Conservation (phyloP, 768 basidiomycete species). For the Russula vinacea region DNA sequence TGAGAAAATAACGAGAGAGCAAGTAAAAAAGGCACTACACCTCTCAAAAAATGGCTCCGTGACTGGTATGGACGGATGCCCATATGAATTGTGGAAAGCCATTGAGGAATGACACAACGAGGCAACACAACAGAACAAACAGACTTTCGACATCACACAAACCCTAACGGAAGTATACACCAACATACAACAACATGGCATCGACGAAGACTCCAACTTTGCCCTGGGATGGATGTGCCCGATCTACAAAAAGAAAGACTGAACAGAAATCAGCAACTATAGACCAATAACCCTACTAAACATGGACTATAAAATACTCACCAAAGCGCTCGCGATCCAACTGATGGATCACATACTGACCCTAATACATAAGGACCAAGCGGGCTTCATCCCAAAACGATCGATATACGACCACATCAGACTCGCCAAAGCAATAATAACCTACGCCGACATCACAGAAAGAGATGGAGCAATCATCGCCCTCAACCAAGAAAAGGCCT, state of each 20-base stretch:
- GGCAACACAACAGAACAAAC: neutral
- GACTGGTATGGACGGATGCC: constrained; percentile 1
- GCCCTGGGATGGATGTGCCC: constrained; percentile 39
- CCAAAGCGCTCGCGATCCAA: constrained; percentile 6
- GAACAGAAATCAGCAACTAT: neutral
- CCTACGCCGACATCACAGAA: constrained; percentile 12
- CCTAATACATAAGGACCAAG: neutral
- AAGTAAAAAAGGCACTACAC: neutral
- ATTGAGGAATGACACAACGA: too few species aligned
- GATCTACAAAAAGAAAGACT: constrained; percentile 42
- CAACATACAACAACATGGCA: too few species aligned
- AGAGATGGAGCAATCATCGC: constrained; percentile 5
- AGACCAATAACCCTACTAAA: constrained; percentile 33
- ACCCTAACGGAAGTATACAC: too few species aligned
- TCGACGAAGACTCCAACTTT: constrained; percentile 28
- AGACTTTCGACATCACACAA: neutral
- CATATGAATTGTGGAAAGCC: neutral
- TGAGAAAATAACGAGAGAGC: too few species aligned
- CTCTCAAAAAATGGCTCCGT: neutral
- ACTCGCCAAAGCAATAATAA: neutral
- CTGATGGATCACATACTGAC: too few species aligned
- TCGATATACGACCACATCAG: constrained; percentile 4
- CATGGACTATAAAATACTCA: constrained; percentile 39
- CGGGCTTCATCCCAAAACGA: constrained; percentile 9
- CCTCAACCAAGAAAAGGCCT: constrained; percentile 17